phyloP scores from a whole-genome alignment of 306 rosid species.

The Acacia crassicarpa region DNA sequence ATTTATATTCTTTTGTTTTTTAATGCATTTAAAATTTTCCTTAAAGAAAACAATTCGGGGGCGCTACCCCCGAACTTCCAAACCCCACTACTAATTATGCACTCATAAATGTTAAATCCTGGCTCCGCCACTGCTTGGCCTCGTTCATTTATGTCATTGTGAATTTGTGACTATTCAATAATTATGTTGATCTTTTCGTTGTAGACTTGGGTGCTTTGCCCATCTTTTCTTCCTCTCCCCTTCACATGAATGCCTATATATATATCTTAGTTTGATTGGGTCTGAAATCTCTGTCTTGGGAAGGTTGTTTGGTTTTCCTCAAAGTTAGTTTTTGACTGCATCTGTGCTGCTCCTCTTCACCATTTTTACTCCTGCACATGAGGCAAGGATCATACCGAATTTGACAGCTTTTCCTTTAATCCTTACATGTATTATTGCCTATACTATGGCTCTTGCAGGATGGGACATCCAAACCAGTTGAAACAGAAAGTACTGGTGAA shows the following conservation, averaged over 20 bases:
- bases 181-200: not conserved
- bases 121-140: too few relatives aligned
- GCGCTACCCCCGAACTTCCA: too few relatives aligned
- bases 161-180: not conserved
- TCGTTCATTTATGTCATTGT: not conserved
- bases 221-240: not conserved
- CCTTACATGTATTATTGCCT: not conserved
- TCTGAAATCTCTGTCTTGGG: conserved; percentile 13
- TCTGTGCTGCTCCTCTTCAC: not conserved
- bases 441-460: conserved; percentile 33
- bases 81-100: too few relatives aligned
- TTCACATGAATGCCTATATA: not conserved
- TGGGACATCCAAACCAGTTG: conserved; percentile 26
- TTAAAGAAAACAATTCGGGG: too few relatives aligned
- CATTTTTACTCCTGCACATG: not conserved
- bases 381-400: conserved; percentile 13
- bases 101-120: too few relatives aligned
- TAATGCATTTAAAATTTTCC: too few relatives aligned
- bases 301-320: not conserved
- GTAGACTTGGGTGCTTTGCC: not conserved
- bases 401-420: not conserved
- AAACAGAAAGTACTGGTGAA: conserved; percentile 17
- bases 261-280: conserved; percentile 6
- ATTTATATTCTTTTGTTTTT: too few relatives aligned
- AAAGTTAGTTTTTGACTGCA: not conserved